Conservation (phyloP, 2,329 filamentous ascomycete species). For the Fusarium chuoi region DNA sequence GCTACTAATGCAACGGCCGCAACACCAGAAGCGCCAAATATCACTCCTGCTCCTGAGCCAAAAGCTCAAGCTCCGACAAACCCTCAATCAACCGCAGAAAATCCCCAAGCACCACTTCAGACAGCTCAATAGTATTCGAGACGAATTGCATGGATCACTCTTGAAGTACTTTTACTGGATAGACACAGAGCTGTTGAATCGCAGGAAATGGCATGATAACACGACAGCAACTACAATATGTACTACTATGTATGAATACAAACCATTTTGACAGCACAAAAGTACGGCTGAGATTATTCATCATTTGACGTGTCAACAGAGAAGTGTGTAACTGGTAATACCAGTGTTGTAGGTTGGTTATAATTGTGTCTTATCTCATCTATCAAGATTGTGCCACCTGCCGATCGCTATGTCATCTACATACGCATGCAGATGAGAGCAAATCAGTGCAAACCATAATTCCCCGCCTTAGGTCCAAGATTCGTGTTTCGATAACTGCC, state of each 20-base stretch:
- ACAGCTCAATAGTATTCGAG: background rate
- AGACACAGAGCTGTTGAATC: background rate
- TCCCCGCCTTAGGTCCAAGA: background rate
- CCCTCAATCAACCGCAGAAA: background rate
- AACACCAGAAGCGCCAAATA: background rate
- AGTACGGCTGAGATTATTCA: background rate
- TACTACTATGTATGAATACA: constrained; percentile 4
- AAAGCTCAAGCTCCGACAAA: background rate
- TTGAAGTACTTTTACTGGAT: background rate
- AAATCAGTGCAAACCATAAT: background rate
- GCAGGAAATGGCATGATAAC: background rate
- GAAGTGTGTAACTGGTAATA: background rate
- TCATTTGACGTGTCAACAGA: background rate
- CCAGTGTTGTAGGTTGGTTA: background rate
- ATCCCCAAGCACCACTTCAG: background rate
- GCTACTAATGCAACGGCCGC: constrained; percentile 6
- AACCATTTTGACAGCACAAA: background rate
- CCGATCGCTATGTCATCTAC: background rate
- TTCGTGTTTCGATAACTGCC: constrained; percentile 22
- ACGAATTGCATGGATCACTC: background rate
- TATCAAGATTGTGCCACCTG: constrained; percentile 17
- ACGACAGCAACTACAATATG: background rate
- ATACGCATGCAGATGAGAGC: constrained; percentile 1
- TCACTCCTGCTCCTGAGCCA: background rate
- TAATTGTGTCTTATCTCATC: constrained; percentile 25